Conservation (phyloP, 371 early-diverging fungal species). For the Lichtheimia corymbifera region DNA sequence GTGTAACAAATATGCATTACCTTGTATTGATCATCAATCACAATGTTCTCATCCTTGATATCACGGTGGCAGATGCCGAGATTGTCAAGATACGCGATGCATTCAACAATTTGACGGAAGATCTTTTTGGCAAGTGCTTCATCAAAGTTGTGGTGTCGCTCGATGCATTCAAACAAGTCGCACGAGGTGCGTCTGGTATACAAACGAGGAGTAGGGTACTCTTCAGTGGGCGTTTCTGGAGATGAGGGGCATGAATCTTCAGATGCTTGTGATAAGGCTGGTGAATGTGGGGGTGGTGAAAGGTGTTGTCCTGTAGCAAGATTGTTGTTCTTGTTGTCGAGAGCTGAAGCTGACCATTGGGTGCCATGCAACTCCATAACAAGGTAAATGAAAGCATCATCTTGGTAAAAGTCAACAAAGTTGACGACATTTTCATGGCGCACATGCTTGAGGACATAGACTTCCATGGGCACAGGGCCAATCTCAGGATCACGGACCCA, state of each 20-base stretch:
- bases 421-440: conserved; percentile 72
- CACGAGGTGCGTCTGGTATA: conserved; percentile 58
- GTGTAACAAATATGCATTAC: conserved; percentile 17
- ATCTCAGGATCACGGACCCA: conserved; percentile 66
- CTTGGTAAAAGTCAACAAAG: conserved; percentile 69
- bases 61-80: conserved; percentile 66
- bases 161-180: conserved; percentile 85
- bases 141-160: conserved; percentile 62
- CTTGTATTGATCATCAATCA: conserved; percentile 64
- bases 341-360: conserved; percentile 48
- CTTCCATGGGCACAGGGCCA: conserved; percentile 76
- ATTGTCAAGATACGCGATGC: conserved; percentile 64
- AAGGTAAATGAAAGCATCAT: conserved; percentile 65
- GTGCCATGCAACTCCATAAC: conserved; percentile 84
- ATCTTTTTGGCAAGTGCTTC: conserved; percentile 62
- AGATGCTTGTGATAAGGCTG: conserved; percentile 31
- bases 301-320: not conserved
- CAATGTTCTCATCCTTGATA: conserved; percentile 79
- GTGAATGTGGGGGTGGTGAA: conserved; percentile 19
- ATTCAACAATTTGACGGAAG: conserved; percentile 72
- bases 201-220: conserved; percentile 27
- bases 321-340: not conserved
- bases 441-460: conserved; percentile 69
- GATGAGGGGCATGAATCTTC: conserved; percentile 30
- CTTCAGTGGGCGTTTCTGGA: conserved; percentile 14